phyloP scores from a whole-genome alignment of 2,329 filamentous ascomycete genomes.

The Colletotrichum kahawae region DNA sequence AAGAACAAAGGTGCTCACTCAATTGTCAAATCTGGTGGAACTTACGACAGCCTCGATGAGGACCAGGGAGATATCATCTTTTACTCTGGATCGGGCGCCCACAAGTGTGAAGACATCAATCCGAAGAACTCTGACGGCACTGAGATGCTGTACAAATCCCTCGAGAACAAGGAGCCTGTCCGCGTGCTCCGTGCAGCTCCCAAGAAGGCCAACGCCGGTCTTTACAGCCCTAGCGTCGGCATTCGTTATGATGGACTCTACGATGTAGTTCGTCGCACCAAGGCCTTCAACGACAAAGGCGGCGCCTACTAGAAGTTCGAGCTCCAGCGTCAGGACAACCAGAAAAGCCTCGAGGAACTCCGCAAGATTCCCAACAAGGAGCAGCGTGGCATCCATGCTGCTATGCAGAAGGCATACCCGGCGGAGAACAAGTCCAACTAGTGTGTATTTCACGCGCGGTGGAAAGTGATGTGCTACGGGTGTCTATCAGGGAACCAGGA shows the following conservation, averaged over 20 bases:
- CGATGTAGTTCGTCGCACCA: neutral
- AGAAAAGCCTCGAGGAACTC: neutral
- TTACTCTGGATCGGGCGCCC: neutral
- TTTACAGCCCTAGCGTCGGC: neutral
- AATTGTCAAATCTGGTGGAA: fast-evolving
- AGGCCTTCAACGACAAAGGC: neutral
- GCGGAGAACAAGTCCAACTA: neutral
- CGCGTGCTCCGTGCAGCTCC: neutral
- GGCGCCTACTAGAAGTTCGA: neutral
- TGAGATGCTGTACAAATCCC: neutral
- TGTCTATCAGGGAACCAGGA: neutral
- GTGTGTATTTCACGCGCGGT: neutral
- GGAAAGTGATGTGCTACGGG: neutral
- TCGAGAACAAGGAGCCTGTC: neutral
- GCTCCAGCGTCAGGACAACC: neutral
- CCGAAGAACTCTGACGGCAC: neutral
- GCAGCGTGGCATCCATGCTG: neutral
- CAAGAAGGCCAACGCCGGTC: fast-evolving
- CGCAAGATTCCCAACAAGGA: neutral
- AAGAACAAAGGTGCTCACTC: fast-evolving
- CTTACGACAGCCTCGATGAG: fast-evolving
- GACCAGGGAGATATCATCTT: fast-evolving
- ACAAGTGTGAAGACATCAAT: fast-evolving
- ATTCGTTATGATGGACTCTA: fast-evolving
- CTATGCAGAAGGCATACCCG: neutral